A percentile compares a stretch with the other conserved stretches of the same genome.
These are phyloP conservation scores for Fraxinus paxiana DNA, from an alignment of 305 asterid species.

Conservation along the genomic window DNA sequence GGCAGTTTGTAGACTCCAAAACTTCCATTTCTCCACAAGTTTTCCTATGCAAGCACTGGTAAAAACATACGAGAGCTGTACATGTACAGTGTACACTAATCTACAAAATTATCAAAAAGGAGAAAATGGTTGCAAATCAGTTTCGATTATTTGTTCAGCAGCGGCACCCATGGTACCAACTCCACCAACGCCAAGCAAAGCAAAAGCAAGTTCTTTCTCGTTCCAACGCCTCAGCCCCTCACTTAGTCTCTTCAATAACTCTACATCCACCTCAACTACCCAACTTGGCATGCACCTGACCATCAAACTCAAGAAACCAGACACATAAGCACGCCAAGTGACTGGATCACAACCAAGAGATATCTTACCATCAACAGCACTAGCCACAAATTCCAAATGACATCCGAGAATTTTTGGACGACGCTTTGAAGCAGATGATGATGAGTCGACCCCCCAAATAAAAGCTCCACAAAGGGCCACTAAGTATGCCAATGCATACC, in stretches of 20 bases:
- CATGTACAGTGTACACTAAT: conserved; percentile 20
- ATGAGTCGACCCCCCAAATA: conserved; percentile 70
- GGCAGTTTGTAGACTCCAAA: neutral
- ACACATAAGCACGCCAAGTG: conserved; percentile 81
- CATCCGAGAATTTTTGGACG: conserved; percentile 61
- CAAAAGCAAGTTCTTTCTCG: conserved; percentile 80
- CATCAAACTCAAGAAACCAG: conserved; percentile 76
- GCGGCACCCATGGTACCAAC: conserved; percentile 73
- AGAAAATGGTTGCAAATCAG: conserved; percentile 25
- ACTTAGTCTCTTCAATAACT: conserved; percentile 61
- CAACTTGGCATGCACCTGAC: conserved; percentile 66
- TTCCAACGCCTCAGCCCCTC: conserved; percentile 66
- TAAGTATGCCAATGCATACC: conserved; percentile 78
- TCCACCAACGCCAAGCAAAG: conserved; percentile 71
- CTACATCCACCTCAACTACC: conserved; percentile 59
- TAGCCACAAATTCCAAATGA: conserved; percentile 78
- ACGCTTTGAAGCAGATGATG: conserved; percentile 56
- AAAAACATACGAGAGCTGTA: conserved; percentile 24
- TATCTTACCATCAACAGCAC: conserved; percentile 74
- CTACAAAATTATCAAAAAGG: conserved; percentile 39
- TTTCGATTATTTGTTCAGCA: conserved; percentile 60
- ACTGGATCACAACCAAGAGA: conserved; percentile 81
- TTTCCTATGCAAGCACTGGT: conserved; percentile 20
- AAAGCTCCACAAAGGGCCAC: conserved; percentile 70
- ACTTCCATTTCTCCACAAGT: conserved; percentile 10